These are phyloP conservation scores for Sphagnum magellanicum DNA, from an alignment of 228 moss, liverwort and hornwort genomes.

Conservation along the genomic window DNA sequence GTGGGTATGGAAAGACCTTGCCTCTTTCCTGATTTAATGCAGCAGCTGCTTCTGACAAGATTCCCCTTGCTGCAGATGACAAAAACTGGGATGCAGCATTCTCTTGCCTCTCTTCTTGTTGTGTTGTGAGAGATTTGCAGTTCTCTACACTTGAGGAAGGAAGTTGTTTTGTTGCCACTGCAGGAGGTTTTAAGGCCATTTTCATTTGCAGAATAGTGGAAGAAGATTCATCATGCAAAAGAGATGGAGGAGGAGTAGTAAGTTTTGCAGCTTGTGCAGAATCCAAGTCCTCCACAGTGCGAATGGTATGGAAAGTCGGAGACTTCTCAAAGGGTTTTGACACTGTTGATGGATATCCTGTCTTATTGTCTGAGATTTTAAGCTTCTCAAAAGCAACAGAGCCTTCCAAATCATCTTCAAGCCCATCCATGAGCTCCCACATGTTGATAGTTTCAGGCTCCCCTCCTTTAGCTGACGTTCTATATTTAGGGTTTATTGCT, in stretches of 20 bases:
- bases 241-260: conserved; percentile 12
- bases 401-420: conserved; percentile 58
- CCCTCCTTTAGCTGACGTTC: neutral
- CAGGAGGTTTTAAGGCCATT: neutral
- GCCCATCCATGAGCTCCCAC: conserved; percentile 96
- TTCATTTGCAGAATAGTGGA: neutral
- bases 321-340: conserved; percentile 58
- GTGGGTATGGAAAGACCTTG: no score
- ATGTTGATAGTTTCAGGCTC: conserved; percentile 81
- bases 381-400: conserved; percentile 11
- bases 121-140: no score
- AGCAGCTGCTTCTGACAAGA: no score
- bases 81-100: no score
- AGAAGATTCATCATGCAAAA: neutral
- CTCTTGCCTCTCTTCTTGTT: no score
- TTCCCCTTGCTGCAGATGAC: no score
- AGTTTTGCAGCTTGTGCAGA: conserved; percentile 15
- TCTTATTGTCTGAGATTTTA: conserved; percentile 21
- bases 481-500: neutral
- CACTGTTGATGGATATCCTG: conserved; percentile 21
- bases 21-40: no score
- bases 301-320: conserved; percentile 58
- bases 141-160: no score
- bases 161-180: no score
- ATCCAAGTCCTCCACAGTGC: conserved; percentile 65